phyloP scores from a whole-genome alignment of 2,329 filamentous ascomycete genomes.

The Calonectria hongkongensis region DNA sequence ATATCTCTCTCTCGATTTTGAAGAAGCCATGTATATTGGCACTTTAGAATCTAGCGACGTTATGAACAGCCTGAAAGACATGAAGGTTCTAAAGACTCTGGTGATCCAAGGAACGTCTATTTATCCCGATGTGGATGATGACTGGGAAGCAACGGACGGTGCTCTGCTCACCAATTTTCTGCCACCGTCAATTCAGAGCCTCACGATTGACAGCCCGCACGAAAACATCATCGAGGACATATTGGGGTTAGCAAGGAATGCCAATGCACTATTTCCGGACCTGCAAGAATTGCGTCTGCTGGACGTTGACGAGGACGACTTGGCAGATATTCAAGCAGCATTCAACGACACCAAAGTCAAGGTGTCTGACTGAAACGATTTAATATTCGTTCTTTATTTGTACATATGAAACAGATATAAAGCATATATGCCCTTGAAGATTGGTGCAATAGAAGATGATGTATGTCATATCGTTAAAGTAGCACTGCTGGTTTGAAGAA shows the following conservation, averaged over 20 bases:
- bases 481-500: too few species aligned
- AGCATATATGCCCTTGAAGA: too few species aligned
- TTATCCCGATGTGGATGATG: background rate
- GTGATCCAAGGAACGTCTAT: background rate
- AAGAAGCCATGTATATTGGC: background rate
- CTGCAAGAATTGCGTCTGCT: background rate
- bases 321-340: background rate
- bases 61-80: slow-evolving; percentile 21
- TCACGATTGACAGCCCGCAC: background rate
- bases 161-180: slow-evolving; percentile 16
- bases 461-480: too few species aligned
- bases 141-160: background rate
- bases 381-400: background rate
- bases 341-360: slow-evolving; percentile 12
- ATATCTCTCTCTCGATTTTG: slow-evolving; percentile 12
- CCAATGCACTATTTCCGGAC: background rate
- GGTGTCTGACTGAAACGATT: background rate
- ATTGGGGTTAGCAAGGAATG: background rate
- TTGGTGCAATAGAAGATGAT: too few species aligned
- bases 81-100: slow-evolving; percentile 21
- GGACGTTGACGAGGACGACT: background rate
- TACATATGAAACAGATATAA: too few species aligned
- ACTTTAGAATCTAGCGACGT: background rate
- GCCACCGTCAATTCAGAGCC: slow-evolving; percentile 4
- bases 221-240: slow-evolving; percentile 1